Base-by-base conservation (phyloP, 2,329 filamentous ascomycete species). In the Ilyonectria robusta region DNA sequence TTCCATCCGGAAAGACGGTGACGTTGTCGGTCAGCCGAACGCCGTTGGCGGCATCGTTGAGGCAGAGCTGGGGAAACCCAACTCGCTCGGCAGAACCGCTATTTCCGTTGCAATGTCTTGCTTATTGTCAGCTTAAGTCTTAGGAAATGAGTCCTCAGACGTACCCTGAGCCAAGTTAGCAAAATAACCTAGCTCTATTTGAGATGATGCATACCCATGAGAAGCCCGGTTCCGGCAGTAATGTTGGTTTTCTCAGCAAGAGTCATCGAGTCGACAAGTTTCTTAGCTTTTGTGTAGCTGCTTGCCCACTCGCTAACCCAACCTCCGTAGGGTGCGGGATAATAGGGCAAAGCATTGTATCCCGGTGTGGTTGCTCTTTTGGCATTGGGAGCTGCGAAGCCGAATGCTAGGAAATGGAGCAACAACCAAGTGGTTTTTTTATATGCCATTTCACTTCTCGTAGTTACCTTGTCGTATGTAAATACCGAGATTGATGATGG, bases 241-340 rank as follows among this genome's bases (percentile, higher is more conserved):
- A 94, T 85, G 76, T 94, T 95, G 4, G 92, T 91, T 81, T 95
- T 95, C 78, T 95, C 93, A 2, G 92, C 92, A 62, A 95, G 80
- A 0, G 92, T 95, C 92, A 95, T 93, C 54, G 89, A 87, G 59
- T 89, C 87, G 17, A 95, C 93, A 15, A 95, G 79, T 4, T 83
- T 79, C 64, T 89, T 85, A 1, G 93, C 93, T 74, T 92, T 94
- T 59, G 82, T 82, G 76, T 94, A 95, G 72, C 92, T 91, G 19
- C 87, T 87, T 23, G 83, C 83, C 93, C 93, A 95, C 64, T 88
- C 87, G 6, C 86, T 81, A 0, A 86, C 81, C 90, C 93, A 94
- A 44, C 93, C 93, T 56, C 92, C 92, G 58, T 89, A 87, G 0
- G 92, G 92, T 9, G 92, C 84, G 21, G 92, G 92, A 77, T 94